Evolutionary conservation across 2,329 filamentous ascomycete genomes (phyloP), one percentile per base, ranked within the genome.

Genomic region (Fusarium cicatricum): DNA sequence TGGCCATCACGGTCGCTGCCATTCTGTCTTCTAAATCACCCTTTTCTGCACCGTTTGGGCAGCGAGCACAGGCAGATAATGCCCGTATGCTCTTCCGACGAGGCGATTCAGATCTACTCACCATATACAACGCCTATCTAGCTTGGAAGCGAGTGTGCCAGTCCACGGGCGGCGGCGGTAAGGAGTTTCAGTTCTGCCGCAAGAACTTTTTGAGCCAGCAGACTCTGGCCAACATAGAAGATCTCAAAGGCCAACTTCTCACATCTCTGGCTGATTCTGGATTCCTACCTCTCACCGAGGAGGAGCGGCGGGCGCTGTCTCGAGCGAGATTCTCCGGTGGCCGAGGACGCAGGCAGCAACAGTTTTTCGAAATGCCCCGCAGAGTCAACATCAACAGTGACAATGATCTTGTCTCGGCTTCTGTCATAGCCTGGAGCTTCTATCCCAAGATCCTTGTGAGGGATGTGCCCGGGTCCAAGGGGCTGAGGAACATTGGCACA

Each of bases 21-120:
- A 94, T 97, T 21, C 77, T 99, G 1, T 97, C 93, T 2, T 96
- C 92, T 23, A 99, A 98, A 72, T 96, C 93, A 0, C 95, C 94
- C 0, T 98, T 98, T 72, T 83, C 94, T 1, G 90, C 90, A 2
- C 90, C 93, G 0, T 92, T 97, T 72, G 91, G 92, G 2, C 90
- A 92, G 40, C 88, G 90, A 45, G 83, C 87, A 34, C 91, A 96
- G 70, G 92, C 92, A 31, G 90, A 97, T 64, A 85, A 88, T 17
- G 90, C 91, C 1, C 85, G 91, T 2, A 82, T 90, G 53, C 85
- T 85, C 4, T 99, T 96, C 78, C 89, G 90, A 59, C 86, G 90
- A 66, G 89, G 91, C 17, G 92, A 97, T 72, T 98, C 95, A 0
- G 95, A 99, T 72, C 82, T 98, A 1, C 80, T 98, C 11, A 98